Conservation (phyloP, 306 rosid genomes). For the Dalbergia oliveri region DNA sequence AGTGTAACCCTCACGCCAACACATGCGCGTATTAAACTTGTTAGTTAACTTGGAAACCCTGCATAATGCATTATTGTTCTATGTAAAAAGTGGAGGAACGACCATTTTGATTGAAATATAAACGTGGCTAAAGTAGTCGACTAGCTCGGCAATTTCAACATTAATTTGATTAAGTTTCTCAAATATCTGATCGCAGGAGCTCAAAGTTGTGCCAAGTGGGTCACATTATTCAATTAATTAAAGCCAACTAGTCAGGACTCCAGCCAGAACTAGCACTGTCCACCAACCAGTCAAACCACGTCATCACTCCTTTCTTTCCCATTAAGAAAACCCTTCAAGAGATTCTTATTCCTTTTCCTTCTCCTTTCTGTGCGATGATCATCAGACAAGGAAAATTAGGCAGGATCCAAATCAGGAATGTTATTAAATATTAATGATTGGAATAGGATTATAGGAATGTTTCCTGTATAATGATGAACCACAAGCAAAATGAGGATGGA, state of each 20-base stretch:
- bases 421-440: conserved; percentile 8
- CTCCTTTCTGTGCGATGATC: not conserved
- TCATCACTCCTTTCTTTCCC: conserved; percentile 34
- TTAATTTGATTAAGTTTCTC: conserved; percentile 13
- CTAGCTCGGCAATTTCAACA: conserved; percentile 18
- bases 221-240: conserved; percentile 12
- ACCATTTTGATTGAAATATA: not conserved
- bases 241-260: conserved; percentile 18
- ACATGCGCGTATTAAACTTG: not conserved
- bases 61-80: not conserved
- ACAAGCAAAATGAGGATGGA: conserved; percentile 10
- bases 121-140: not conserved
- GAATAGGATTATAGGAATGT: conserved; percentile 18
- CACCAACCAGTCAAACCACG: conserved; percentile 9
- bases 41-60: not conserved
- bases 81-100: not conserved
- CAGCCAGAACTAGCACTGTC: not conserved
- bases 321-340: conserved; percentile 46
- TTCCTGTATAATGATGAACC: conserved; percentile 35
- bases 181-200: not conserved
- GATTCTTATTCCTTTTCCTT: not conserved
- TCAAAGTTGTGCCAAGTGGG: conserved; percentile 17
- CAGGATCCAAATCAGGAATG: not conserved
- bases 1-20: not conserved
- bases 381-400: conserved; percentile 26